Base-by-base conservation (phyloP, 1,284 basidiomycete genomes). In the Ceratobasidium sp. region DNA sequence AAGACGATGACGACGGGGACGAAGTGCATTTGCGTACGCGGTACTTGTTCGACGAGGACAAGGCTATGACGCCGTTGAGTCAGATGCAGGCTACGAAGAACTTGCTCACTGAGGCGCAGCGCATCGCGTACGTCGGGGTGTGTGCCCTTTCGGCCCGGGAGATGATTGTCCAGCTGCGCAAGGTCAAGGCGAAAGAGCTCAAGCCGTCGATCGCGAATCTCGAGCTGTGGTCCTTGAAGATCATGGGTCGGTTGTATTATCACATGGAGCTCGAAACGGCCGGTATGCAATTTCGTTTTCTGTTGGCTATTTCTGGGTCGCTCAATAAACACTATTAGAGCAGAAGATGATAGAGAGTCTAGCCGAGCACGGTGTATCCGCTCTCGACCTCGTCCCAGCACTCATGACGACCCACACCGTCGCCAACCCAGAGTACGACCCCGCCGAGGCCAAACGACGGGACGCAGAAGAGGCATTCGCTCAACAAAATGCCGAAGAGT, bases 51-150 rank as follows among this genome's bases (percentile, higher is more conserved):
- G 94, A 98, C 84, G 96, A 97, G 84, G 95, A 97, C 84, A 95
- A 96, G 86, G 96, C 95, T 52, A 98, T 98, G 96, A 98, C 96
- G 0, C 97, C 96, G n/a, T 89, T 98, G 80, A 93, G 91, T 81
- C 97, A 98, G 87, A 97, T 98, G 96, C 96, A 97, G 86, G 91
- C 94, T 68, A 98, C 96, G 78, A 98, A 98, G 90, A 92, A 94
- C 81, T 89, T 98, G 82, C 88, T 98, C 42, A 97, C 95, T 0
- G 96, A 98, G 83, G 94, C 94, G 0, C 96, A 98, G 86, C 90
- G 96, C 68, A 96, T 98, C 80, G 96, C 97, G 0, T 98, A 98
- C 84, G 96, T 98, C 79, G 96, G 96, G 7, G 84, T 98, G 15
- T 97, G 96, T 84, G 90, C 94, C 33, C 89, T 98, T 66, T 92